phyloP scores from a whole-genome alignment of 768 basidiomycete genomes.

The Clathrus columnatus region DNA sequence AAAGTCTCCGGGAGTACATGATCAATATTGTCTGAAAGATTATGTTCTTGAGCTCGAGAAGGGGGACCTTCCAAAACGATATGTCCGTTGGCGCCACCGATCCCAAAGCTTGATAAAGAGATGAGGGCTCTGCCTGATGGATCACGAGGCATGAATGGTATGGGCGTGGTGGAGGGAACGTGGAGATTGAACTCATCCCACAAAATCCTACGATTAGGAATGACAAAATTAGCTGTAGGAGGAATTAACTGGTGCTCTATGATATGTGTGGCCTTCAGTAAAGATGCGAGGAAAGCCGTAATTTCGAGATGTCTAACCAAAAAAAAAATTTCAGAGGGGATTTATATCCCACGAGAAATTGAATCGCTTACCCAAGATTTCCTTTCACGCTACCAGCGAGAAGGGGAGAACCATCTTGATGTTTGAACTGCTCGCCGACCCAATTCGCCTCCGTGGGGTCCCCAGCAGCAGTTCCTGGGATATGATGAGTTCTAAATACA shows the following conservation, averaged over 20 bases:
- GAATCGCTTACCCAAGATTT: constrained; percentile 32
- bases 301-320: constrained; percentile 31
- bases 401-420: constrained; percentile 21
- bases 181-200: constrained; percentile 32
- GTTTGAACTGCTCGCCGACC: constrained; percentile 31
- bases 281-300: constrained; percentile 35
- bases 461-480: constrained; percentile 32
- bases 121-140: constrained; percentile 25
- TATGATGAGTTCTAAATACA: not conserved
- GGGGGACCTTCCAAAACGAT: constrained; percentile 26
- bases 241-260: constrained; percentile 29
- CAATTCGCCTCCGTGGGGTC: constrained; percentile 45
- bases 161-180: constrained; percentile 24
- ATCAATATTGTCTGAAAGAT: not conserved
- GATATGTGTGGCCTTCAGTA: constrained; percentile 35
- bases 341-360: not conserved
- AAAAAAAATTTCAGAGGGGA: not conserved
- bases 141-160: constrained; percentile 18
- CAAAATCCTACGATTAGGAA: constrained; percentile 29
- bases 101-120: constrained; percentile 35
- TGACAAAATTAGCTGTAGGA: constrained; percentile 30
- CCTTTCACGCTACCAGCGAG: constrained; percentile 38
- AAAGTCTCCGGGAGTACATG: constrained; percentile 12
- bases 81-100: constrained; percentile 38
- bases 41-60: not conserved